Conservation (phyloP, 768 basidiomycete species). For the Leucocoprinus sp. region DNA sequence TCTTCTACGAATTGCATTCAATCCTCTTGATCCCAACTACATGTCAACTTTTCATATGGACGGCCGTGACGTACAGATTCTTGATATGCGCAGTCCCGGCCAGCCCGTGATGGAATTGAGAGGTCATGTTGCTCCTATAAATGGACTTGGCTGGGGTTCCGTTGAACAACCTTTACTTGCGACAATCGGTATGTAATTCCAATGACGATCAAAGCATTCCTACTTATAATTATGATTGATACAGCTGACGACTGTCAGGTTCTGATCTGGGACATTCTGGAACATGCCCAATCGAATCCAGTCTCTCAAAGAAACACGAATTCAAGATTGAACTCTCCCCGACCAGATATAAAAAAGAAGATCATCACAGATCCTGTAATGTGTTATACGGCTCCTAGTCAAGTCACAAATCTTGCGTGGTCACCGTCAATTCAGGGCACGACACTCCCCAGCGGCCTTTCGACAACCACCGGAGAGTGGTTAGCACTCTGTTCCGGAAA, state of each 20-base stretch:
- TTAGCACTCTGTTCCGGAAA: slow-evolving; percentile 78
- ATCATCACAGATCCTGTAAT: slow-evolving; percentile 70
- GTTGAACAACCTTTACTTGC: slow-evolving; percentile 78
- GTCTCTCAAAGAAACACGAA: slow-evolving; percentile 66
- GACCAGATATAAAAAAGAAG: slow-evolving; percentile 73
- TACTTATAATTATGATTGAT: slow-evolving; percentile 1
- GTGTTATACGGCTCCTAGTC: slow-evolving; percentile 71
- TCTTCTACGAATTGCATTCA: slow-evolving; percentile 82
- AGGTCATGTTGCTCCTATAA: slow-evolving; percentile 75
- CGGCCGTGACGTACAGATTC: slow-evolving; percentile 78
- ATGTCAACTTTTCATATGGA: slow-evolving; percentile 98
- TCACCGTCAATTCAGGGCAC: slow-evolving; percentile 76
- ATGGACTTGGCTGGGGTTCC: slow-evolving; percentile 87
- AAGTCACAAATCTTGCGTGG: slow-evolving; percentile 84
- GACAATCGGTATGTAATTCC: slow-evolving; percentile 69
- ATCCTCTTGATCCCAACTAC: slow-evolving; percentile 87
- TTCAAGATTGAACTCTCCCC: slow-evolving; percentile 70
- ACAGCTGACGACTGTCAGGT: slow-evolving; percentile 91
- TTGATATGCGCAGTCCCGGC: slow-evolving; percentile 96
- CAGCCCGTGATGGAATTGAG: slow-evolving; percentile 88
- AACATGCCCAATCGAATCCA: slow-evolving; percentile 43
- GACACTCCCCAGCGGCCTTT: slow-evolving; percentile 66
- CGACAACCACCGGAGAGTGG: slow-evolving; percentile 78
- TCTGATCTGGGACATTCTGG: slow-evolving; percentile 84
- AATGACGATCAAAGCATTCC: not conserved